Evolutionary conservation across 1,139 yeast species (phyloP).

Genomic region (Candida pseudocylindracea): DNA sequence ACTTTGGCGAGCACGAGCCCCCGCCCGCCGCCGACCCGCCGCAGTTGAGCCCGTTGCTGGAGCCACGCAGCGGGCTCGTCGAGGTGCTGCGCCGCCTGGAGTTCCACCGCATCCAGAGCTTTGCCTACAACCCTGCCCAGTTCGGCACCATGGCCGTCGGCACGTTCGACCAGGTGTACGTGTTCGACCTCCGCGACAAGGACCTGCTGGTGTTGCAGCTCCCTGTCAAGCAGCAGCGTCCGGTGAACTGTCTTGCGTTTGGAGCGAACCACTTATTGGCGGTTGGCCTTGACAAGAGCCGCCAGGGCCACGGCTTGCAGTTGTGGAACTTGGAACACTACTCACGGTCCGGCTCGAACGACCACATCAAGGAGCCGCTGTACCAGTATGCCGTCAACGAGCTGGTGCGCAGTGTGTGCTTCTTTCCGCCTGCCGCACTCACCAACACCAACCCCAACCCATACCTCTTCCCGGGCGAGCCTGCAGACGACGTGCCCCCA

Average conservation of each 20-base stretch:
- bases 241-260: conserved; percentile 58
- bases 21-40: too few relatives aligned
- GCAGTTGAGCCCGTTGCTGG: too few relatives aligned
- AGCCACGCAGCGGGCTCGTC: too few relatives aligned
- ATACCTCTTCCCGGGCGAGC: too few relatives aligned
- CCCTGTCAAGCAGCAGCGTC: conserved; percentile 45
- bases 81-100: too few relatives aligned
- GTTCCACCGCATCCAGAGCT: background rate
- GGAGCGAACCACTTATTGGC: conserved; percentile 45
- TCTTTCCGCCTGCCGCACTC: conserved; percentile 22
- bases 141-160: background rate
- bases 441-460: too few relatives aligned
- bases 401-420: conserved; percentile 4
- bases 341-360: conserved; percentile 15
- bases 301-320: conserved; percentile 59
- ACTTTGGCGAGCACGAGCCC: too few relatives aligned
- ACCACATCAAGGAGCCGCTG: conserved; percentile 28
- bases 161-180: conserved; percentile 14
- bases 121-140: background rate
- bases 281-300: conserved; percentile 59
- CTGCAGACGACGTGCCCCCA: conserved; percentile 40
- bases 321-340: conserved; percentile 64
- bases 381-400: conserved; percentile 2
- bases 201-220: conserved; percentile 21
- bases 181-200: conserved; percentile 31